Conservation (phyloP, 768 basidiomycete species). For the Leccinum boreale region DNA sequence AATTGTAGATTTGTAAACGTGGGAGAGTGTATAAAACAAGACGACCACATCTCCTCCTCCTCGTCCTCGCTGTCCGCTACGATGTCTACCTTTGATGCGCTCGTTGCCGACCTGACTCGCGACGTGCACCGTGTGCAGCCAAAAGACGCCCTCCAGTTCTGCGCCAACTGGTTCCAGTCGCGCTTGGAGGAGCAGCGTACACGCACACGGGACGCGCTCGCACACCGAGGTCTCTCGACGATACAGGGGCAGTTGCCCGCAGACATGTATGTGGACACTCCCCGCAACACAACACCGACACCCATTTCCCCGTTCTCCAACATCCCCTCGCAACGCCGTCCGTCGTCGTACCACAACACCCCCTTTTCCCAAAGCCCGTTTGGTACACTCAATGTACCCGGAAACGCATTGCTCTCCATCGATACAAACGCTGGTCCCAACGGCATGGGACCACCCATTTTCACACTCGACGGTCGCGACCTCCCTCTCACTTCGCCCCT, state of each 20-base stretch:
- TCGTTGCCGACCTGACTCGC: constrained; percentile 81
- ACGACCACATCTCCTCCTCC: neutral
- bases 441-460: constrained; percentile 46
- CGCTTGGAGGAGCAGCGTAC: constrained; percentile 83
- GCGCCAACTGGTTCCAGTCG: constrained; percentile 91
- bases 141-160: constrained; percentile 87
- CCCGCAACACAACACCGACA: constrained; percentile 34
- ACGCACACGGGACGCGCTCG: constrained; percentile 58
- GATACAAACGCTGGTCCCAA: constrained; percentile 34
- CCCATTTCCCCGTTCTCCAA: constrained; percentile 58
- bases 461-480: constrained; percentile 58
- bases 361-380: constrained; percentile 66
- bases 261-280: constrained; percentile 56
- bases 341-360: constrained; percentile 46
- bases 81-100: constrained; percentile 74
- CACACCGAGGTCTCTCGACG: constrained; percentile 48
- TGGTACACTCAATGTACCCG: constrained; percentile 75
- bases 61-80: constrained; percentile 14
- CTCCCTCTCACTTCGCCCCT: constrained; percentile 61
- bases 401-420: constrained; percentile 68
- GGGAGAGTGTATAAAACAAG: constrained; percentile 18
- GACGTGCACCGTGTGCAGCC: constrained; percentile 86
- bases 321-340: constrained; percentile 42
- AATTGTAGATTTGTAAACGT: constrained; percentile 22
- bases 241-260: constrained; percentile 50